Base-by-base conservation (phyloP, 164 flowering plant species). In the Houttuynia cordata region DNA sequence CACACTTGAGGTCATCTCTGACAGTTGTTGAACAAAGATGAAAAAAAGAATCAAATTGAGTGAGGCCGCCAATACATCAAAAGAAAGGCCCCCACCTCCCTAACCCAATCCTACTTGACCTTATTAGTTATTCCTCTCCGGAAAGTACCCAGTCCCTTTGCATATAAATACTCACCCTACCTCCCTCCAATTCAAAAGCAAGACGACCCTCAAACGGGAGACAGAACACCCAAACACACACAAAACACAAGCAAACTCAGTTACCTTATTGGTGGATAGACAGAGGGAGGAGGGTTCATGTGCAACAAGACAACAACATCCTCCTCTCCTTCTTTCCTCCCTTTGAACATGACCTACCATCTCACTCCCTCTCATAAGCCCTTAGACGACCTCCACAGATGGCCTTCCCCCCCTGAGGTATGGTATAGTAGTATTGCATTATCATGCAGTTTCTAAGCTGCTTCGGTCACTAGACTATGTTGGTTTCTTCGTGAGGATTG, bases 361-460 rank as follows among this genome's bases (percentile, higher is more conserved):
- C 47, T 51, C 10, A 74, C 49, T 61, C 63, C 0, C 10, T 3
- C 75, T 63, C 65, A 67, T 59, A 80, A 78, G 56, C 37, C 66
- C 62, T 67, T 68, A 24, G 67, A 67, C 59, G 70, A 73, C 41
- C 88, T 86, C 49, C 91, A 75, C 41, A 72, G 85, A 75, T 83
- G 85, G 85, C 98, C 98, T 30, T 80, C 93, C 61, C 70, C 74
- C 34, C 76, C 82, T n/a, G 89, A 92, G 98, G 98, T 91, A 73
- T 8, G 45, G 10, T 41, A 41, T 0, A 41, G n/a, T n/a, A n/a
- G n/a, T n/a, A n/a, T n/a, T n/a, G n/a, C n/a, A n/a, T n/a, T n/a
- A n/a, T n/a, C n/a, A n/a, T n/a, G n/a, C n/a, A n/a, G n/a, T n/a
- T n/a, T n/a, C n/a, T n/a, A n/a, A n/a, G n/a, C n/a, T n/a, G n/a